Percentiles rank a stretch among this genome's conserved stretches.
phyloP scores from a whole-genome alignment of 2,329 filamentous ascomycete species.

The Aspergillus sp. region DNA sequence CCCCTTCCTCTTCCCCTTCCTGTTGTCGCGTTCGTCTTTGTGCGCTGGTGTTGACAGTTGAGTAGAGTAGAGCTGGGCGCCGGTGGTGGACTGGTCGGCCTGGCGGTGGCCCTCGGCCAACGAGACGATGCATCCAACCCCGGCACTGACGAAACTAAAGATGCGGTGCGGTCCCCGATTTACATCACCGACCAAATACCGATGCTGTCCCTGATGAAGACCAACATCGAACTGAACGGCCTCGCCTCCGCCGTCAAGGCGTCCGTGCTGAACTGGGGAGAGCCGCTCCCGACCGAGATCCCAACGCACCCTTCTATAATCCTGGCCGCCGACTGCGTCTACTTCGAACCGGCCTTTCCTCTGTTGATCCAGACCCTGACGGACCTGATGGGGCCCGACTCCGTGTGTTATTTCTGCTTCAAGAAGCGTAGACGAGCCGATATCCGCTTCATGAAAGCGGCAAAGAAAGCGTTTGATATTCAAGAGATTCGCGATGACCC shows the following conservation, averaged over 20 bases:
- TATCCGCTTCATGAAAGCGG: conserved; percentile 70
- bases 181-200: conserved; percentile 83
- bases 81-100: conserved; percentile 80
- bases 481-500: conserved; percentile 61
- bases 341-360: conserved; percentile 94
- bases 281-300: conserved; percentile 38
- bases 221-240: conserved; percentile 80
- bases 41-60: neutral
- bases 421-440: conserved; percentile 86
- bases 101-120: conserved; percentile 55
- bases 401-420: conserved; percentile 85
- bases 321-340: conserved; percentile 94
- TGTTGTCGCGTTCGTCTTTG: neutral
- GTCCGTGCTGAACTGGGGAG: conserved; percentile 75
- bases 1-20: conserved; percentile 4
- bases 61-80: conserved; percentile 83
- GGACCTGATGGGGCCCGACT: conserved; percentile 65
- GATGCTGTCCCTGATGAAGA: conserved; percentile 82
- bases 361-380: conserved; percentile 76
- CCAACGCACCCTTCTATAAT: conserved; percentile 68
- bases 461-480: conserved; percentile 65
- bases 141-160: conserved; percentile 12
- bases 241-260: conserved; percentile 64
- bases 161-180: conserved; percentile 54
- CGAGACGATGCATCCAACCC: too few species aligned